These are phyloP conservation scores for Penicillium janthinellum DNA, from an alignment of 2,329 filamentous ascomycete genomes.

Conservation along the genomic window DNA sequence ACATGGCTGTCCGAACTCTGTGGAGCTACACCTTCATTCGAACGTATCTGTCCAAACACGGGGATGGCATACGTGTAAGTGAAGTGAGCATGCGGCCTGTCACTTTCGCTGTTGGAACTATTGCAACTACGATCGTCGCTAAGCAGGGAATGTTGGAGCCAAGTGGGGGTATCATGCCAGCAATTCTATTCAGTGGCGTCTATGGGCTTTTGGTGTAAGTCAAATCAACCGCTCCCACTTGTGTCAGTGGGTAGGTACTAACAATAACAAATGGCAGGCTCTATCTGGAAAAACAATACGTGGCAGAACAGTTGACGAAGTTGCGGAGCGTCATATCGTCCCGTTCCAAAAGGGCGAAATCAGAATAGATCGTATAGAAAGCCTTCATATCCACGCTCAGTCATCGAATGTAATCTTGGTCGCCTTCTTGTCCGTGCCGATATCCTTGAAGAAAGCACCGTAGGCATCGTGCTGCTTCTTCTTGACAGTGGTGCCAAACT, in stretches of 20 bases:
- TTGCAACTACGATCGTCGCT: constrained; percentile 48
- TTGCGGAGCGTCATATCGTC: constrained; percentile 22
- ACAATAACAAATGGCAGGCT: constrained; percentile 32
- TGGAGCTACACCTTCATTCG: constrained; percentile 79
- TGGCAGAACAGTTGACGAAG: constrained; percentile 30
- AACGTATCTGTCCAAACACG: constrained; percentile 59
- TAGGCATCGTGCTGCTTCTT: constrained; percentile 97
- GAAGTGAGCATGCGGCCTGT: constrained; percentile 49
- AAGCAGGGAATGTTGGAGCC: constrained; percentile 18
- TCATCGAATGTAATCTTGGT: constrained; percentile 91
- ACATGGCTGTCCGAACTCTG: constrained; percentile 80
- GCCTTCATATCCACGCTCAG: constrained; percentile 22
- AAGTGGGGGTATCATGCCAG: constrained; percentile 44
- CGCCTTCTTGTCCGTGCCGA: constrained; percentile 77
- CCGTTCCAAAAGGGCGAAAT: constrained; percentile 22
- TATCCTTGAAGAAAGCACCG: constrained; percentile 92
- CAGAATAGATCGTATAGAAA: constrained; percentile 17
- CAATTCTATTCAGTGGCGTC: constrained; percentile 53
- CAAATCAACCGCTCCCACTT: constrained; percentile 7
- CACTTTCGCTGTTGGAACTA: constrained; percentile 49
- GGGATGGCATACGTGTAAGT: constrained; percentile 44
- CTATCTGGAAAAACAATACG: constrained; percentile 39
- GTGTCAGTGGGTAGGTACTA: constrained; percentile 19
- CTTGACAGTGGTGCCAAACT: constrained; percentile 97
- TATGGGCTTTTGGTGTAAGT: constrained; percentile 65